Conservation (phyloP, 2,329 filamentous ascomycete genomes). For the Metarhizium album region DNA sequence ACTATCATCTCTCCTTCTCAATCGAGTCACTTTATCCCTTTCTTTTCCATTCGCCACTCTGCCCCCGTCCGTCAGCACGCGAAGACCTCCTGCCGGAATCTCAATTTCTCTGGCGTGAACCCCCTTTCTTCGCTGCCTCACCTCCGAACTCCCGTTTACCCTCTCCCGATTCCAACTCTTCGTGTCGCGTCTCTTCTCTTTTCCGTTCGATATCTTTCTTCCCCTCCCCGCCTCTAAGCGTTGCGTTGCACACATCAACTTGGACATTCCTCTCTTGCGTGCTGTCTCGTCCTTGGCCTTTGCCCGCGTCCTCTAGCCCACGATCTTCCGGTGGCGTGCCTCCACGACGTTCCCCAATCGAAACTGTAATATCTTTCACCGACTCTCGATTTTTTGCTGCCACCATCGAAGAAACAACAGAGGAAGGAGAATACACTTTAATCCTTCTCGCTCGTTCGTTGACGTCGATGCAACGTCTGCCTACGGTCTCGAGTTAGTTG, state of each 20-base stretch:
- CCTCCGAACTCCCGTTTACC: constrained; percentile 10
- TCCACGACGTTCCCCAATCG: constrained; percentile 12
- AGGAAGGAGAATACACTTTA: background rate
- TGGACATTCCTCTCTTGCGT: constrained; percentile 10
- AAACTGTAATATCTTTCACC: constrained; percentile 17
- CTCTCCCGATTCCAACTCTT: constrained; percentile 4
- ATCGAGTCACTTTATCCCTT: constrained; percentile 13
- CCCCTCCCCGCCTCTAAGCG: constrained; percentile 11
- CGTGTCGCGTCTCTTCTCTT: constrained; percentile 11
- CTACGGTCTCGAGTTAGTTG: constrained; percentile 23
- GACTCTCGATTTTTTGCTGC: background rate
- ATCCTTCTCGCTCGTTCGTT: background rate
- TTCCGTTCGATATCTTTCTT: constrained; percentile 10
- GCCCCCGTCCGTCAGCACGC: constrained; percentile 14
- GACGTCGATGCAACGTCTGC: background rate
- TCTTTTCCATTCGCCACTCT: constrained; percentile 14
- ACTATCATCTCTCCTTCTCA: constrained; percentile 16
- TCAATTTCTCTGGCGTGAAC: constrained; percentile 11
- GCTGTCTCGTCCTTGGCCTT: constrained; percentile 14
- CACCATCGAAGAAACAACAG: background rate
- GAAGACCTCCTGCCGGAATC: constrained; percentile 8
- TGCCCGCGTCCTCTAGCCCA: constrained; percentile 7
- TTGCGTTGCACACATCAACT: constrained; percentile 14
- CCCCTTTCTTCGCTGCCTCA: constrained; percentile 22
- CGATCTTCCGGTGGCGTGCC: constrained; percentile 14